A percentile compares a stretch with the other conserved stretches of the same genome.
Evolutionary conservation across 2,329 filamentous ascomycete species (phyloP).

Genomic region (Fusarium sp.): DNA sequence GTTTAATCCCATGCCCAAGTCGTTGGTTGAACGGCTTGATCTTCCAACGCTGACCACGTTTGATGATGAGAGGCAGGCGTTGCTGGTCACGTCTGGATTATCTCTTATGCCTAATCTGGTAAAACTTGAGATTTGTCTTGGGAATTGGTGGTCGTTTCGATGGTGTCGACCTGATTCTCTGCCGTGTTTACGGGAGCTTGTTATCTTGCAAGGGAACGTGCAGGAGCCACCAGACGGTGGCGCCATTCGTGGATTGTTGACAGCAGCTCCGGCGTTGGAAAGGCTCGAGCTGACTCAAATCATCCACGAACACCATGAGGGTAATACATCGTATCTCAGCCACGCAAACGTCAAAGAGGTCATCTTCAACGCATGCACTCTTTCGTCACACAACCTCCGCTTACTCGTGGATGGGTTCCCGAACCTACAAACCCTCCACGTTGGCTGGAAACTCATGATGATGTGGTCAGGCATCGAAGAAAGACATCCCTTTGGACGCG

Average conservation of each 20-base stretch:
- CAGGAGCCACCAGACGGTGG: accelerated
- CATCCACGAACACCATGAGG: background rate
- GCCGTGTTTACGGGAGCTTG: background rate
- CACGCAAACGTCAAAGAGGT: background rate
- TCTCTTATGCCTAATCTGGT: background rate
- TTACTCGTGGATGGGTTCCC: background rate
- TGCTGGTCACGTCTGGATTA: background rate
- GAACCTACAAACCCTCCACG: background rate
- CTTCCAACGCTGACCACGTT: background rate
- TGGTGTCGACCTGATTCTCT: background rate
- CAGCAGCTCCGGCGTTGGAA: background rate
- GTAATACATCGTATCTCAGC: background rate
- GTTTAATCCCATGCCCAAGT: background rate
- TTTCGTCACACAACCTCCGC: background rate
- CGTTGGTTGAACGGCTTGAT: background rate
- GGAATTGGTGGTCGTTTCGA: accelerated
- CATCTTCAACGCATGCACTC: background rate
- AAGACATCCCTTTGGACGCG: background rate
- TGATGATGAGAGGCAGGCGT: background rate
- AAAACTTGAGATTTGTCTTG: background rate
- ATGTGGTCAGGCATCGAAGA: background rate
- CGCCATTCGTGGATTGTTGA: background rate
- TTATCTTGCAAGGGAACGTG: background rate
- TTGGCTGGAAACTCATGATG: background rate
- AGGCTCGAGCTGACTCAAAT: background rate